These are phyloP conservation scores for Starmerella tilneyi DNA, from an alignment of 805 yeast genomes.

Conservation along the genomic window DNA sequence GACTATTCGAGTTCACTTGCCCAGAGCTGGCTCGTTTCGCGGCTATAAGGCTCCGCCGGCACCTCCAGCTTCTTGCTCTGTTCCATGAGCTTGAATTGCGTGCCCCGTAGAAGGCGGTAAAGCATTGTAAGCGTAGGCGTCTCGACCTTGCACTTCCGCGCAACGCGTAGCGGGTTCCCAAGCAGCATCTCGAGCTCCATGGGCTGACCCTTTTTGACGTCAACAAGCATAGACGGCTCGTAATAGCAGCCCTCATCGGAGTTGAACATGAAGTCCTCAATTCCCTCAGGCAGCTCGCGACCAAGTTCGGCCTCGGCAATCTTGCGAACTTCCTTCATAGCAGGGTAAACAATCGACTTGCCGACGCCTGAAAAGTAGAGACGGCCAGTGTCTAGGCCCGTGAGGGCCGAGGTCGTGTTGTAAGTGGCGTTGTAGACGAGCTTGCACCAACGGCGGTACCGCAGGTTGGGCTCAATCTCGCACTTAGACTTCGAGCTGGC, in stretches of 20 bases:
- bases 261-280: slow-evolving; percentile 43
- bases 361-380: slow-evolving; percentile 38
- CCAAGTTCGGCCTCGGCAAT: slow-evolving; percentile 61
- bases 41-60: slow-evolving; percentile 31
- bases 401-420: slow-evolving; percentile 52
- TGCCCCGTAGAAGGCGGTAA: slow-evolving; percentile 49
- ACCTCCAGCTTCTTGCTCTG: slow-evolving; percentile 37
- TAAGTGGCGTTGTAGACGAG: slow-evolving; percentile 64
- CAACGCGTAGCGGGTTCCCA: slow-evolving; percentile 51
- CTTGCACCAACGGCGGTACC: slow-evolving; percentile 52
- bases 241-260: slow-evolving; percentile 51
- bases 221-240: slow-evolving; percentile 66
- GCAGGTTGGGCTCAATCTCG: slow-evolving; percentile 38
- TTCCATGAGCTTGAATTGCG: slow-evolving; percentile 56
- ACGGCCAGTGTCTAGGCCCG: slow-evolving; percentile 52
- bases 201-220: slow-evolving; percentile 52
- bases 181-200: slow-evolving; percentile 63
- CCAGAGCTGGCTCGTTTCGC: slow-evolving; percentile 1
- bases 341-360: slow-evolving; percentile 40
- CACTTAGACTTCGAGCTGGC: slow-evolving; percentile 36
- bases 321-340: slow-evolving; percentile 55
- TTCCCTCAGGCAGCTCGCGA: slow-evolving; percentile 41
- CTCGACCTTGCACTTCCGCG: slow-evolving; percentile 38
- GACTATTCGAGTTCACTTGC: slow-evolving; percentile 1
- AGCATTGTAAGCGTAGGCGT: slow-evolving; percentile 53